Base-by-base conservation (phyloP, 2,329 filamentous ascomycete species). In the Sporothrix globosa region DNA sequence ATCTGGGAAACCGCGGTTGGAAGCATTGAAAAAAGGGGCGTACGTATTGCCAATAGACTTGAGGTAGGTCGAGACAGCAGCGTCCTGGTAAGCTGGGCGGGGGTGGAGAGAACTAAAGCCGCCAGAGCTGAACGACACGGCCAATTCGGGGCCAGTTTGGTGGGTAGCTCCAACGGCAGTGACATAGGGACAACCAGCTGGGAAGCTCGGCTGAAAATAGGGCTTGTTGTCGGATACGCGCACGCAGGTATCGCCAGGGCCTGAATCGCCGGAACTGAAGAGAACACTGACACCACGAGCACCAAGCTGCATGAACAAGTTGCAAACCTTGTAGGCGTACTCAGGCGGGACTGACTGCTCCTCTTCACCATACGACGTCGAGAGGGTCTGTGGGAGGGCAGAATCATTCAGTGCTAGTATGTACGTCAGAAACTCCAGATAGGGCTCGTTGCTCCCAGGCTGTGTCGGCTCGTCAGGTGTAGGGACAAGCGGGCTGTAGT, bases 271-370 rank as follows among this genome's bases (percentile, higher is more conserved):
- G 0, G 85, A 87, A 13, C 85, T 83, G 76, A 90, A 87, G 41
- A 91, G 79, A n/a, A 91, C 82, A 1, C 86, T 86, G 4, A 90
- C 84, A n/a, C 90, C 90, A 53, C 89, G 86, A 1, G 87, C 85
- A n/a, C 88, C 89, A 44, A 91, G 86, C 74, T 90, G 85, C 56
- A 85, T 87, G 74, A 90, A 88, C 73, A 88, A 82, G 73, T 86
- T 83, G 81, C 90, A 92, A 14, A 90, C 87, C 67, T 84, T 83
- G 63, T 82, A 81, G 21, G 87, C 87, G 75, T 91, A 92, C 13
- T 84, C 83, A 2, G 80, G 75, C 0, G 90, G 89, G 0, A 92
- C 75, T 1, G 85, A 90, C 50, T 90, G 86, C 78, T 92, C 90
- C 68, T 87, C 84, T 72, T 91, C 88, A 63, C 88, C 89, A 76